These are phyloP conservation scores for Pseudocercospora fijiensis DNA, from an alignment of 2,329 filamentous ascomycete species.

Conservation along the genomic window DNA sequence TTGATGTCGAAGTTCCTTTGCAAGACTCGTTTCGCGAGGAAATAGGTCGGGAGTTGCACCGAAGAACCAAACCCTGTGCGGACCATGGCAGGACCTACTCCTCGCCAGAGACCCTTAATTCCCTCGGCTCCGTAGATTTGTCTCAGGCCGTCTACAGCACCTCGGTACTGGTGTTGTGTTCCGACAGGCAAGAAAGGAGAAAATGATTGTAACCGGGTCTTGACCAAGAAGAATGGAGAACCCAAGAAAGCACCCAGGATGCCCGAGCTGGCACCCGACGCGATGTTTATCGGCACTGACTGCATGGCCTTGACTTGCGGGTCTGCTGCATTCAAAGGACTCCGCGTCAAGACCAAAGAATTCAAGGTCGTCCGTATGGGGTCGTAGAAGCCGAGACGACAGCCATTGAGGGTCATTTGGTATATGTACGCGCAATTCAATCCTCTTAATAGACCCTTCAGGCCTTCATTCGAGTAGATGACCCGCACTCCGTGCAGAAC, in stretches of 20 bases:
- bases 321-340: conserved; percentile 61
- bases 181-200: conserved; percentile 90
- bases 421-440: conserved; percentile 94
- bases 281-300: conserved; percentile 86
- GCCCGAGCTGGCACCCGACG: conserved; percentile 84
- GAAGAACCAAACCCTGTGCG: conserved; percentile 93
- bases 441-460: conserved; percentile 81
- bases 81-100: conserved; percentile 91
- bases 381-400: conserved; percentile 95
- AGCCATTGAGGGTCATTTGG: conserved; percentile 94
- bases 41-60: conserved; percentile 95
- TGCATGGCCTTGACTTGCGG: conserved; percentile 55
- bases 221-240: conserved; percentile 96
- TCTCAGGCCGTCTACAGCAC: conserved; percentile 76
- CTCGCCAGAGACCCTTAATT: conserved; percentile 77
- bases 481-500: conserved; percentile 88
- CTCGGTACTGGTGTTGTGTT: conserved; percentile 91
- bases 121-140: conserved; percentile 80
- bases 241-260: conserved; percentile 90
- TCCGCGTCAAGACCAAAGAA: conserved; percentile 55
- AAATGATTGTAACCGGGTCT: conserved; percentile 91
- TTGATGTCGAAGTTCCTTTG: conserved; percentile 81
- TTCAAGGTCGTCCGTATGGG: conserved; percentile 70
- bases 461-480: conserved; percentile 86
- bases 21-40: conserved; percentile 88